Conservation (phyloP, 192 early-diverging fungal species). For the Backusella luteola region DNA sequence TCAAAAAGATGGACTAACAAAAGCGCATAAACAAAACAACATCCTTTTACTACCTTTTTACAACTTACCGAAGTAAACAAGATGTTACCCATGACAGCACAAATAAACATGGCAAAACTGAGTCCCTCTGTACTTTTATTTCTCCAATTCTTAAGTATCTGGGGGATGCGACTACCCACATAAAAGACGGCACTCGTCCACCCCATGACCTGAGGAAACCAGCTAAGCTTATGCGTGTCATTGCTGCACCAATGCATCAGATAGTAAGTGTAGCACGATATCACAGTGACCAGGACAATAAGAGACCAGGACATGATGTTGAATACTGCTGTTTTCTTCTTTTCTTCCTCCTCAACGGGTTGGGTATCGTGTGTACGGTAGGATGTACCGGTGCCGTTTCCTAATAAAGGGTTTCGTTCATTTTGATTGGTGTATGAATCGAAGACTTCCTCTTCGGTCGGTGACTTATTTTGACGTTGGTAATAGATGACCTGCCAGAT, state of each 20-base stretch:
- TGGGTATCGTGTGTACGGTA: neutral
- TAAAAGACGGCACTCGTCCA: conserved; percentile 75
- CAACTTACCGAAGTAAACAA: conserved; percentile 47
- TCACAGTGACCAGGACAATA: conserved; percentile 2
- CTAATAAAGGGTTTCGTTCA: neutral
- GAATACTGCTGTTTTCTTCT: neutral
- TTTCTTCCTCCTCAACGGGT: neutral
- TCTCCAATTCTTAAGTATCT: conserved; percentile 77
- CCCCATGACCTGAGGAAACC: conserved; percentile 64
- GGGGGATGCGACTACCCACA: conserved; percentile 72
- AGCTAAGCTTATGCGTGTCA: neutral
- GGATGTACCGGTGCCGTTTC: neutral
- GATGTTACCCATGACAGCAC: conserved; percentile 76
- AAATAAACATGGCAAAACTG: conserved; percentile 81
- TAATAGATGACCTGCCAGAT: conserved; percentile 71
- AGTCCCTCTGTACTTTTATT: conserved; percentile 76
- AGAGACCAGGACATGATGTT: conserved; percentile 9
- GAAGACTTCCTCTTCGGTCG: conserved; percentile 36
- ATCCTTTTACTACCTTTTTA: neutral
- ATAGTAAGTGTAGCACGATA: conserved; percentile 15
- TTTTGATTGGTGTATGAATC: neutral
- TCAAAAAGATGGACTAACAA: conserved; percentile 70
- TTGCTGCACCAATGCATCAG: neutral
- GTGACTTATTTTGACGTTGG: conserved; percentile 32
- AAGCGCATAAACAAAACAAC: neutral